Percentiles rank a stretch among this genome's conserved stretches.
Conservation (phyloP, 2,329 filamentous ascomycete genomes). For the Cylindrodendrum hubeiense region DNA sequence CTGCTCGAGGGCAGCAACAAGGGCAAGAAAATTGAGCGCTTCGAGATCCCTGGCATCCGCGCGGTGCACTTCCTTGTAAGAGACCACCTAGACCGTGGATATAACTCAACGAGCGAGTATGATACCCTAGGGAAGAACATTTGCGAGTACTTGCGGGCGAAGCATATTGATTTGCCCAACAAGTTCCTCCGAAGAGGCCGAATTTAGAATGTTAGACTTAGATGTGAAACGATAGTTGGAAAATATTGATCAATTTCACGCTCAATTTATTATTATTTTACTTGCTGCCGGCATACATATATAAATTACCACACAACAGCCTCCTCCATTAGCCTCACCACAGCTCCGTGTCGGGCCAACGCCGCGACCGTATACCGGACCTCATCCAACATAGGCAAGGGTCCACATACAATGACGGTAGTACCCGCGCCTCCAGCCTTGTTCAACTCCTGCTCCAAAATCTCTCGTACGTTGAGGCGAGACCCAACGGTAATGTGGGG, state of each 20-base stretch:
- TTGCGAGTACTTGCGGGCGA: constrained; percentile 56
- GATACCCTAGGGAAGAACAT: constrained; percentile 58
- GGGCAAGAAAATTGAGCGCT: constrained; percentile 26
- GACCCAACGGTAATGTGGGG: constrained; percentile 46
- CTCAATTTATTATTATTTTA: not conserved
- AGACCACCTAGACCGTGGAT: constrained; percentile 57
- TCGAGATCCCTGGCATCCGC: constrained; percentile 26
- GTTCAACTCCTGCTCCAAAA: constrained; percentile 42
- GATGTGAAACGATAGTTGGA: not conserved
- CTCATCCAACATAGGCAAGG: constrained; percentile 46
- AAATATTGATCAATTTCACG: not conserved
- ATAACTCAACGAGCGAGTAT: constrained; percentile 53
- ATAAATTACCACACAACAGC: constrained; percentile 13
- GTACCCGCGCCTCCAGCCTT: constrained; percentile 37
- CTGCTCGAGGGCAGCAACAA: constrained; percentile 42
- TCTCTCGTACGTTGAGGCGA: constrained; percentile 41
- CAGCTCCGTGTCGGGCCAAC: constrained; percentile 41
- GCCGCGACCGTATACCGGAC: constrained; percentile 42
- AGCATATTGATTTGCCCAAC: constrained; percentile 55
- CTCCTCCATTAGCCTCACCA: constrained; percentile 43
- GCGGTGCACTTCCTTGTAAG: constrained; percentile 55
- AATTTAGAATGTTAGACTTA: constrained; percentile 27
- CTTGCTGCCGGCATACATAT: too few species aligned
- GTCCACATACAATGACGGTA: constrained; percentile 46
- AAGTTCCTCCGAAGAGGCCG: constrained; percentile 54